Evolutionary conservation across 805 yeast species (phyloP).

Genomic region (Dipodascopsis tothii): DNA sequence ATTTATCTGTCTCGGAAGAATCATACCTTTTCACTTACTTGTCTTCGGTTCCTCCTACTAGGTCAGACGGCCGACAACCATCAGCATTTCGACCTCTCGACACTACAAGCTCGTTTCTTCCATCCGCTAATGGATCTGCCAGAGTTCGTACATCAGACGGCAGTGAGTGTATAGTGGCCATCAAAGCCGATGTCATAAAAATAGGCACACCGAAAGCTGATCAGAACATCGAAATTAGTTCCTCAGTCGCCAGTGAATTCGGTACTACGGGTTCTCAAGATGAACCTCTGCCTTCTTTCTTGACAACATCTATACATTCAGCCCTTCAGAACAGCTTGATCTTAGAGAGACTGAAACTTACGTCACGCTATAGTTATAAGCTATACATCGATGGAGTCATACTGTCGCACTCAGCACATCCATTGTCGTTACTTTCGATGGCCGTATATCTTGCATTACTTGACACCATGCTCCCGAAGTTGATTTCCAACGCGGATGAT

Average conservation of each 20-base stretch:
- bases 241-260: constrained; percentile 1
- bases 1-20: constrained; percentile 34
- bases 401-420: constrained; percentile 69
- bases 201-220: constrained; percentile 36
- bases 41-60: constrained; percentile 47
- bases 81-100: constrained; percentile 81
- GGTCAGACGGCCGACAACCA: constrained; percentile 78
- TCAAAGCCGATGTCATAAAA: constrained; percentile 71
- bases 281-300: constrained; percentile 1
- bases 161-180: constrained; percentile 84
- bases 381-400: constrained; percentile 74
- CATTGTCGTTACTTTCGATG: constrained; percentile 71
- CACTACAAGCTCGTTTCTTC: constrained; percentile 70
- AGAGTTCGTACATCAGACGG: constrained; percentile 83
- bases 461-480: constrained; percentile 40
- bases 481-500: constrained; percentile 3
- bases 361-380: constrained; percentile 68
- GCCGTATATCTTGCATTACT: constrained; percentile 75
- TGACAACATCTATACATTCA: constrained; percentile 45
- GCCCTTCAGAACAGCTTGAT: constrained; percentile 50
- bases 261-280: neutral
- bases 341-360: constrained; percentile 46
- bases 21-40: constrained; percentile 70
- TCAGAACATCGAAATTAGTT: constrained; percentile 61
- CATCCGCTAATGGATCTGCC: constrained; percentile 87